Conservation (phyloP, 1,139 yeast genomes). For the Meyerozyma sp. region DNA sequence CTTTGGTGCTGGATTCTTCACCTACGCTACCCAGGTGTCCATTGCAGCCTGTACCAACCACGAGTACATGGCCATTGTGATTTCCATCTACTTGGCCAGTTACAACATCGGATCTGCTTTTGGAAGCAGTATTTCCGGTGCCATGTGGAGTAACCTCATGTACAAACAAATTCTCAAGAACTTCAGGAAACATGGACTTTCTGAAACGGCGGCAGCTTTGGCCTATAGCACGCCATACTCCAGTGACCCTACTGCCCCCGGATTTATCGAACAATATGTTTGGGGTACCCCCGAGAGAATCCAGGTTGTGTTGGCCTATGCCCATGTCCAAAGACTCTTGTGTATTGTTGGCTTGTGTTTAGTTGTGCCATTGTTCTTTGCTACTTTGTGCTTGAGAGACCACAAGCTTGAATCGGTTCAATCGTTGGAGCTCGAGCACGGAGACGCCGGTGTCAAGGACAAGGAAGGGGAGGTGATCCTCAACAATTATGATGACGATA, state of each 20-base stretch:
- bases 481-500: slow-evolving; percentile 10
- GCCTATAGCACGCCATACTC: slow-evolving; percentile 27
- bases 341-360: slow-evolving; percentile 26
- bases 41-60: slow-evolving; percentile 59
- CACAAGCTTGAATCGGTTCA: slow-evolving; percentile 23
- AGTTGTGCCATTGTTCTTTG: slow-evolving; percentile 27
- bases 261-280: slow-evolving; percentile 17
- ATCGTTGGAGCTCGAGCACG: slow-evolving; percentile 10
- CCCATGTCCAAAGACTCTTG: slow-evolving; percentile 28
- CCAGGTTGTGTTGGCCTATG: slow-evolving; percentile 27
- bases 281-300: slow-evolving; percentile 33
- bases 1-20: slow-evolving; percentile 67
- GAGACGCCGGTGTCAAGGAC: slow-evolving; percentile 2
- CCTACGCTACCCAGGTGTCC: slow-evolving; percentile 62
- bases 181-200: slow-evolving; percentile 4
- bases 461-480: slow-evolving; percentile 9
- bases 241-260: background rate
- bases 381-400: slow-evolving; percentile 30
- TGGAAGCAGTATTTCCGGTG: slow-evolving; percentile 54
- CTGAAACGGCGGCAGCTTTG: background rate
- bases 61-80: slow-evolving; percentile 59
- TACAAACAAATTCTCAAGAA: slow-evolving; percentile 23
- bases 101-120: slow-evolving; percentile 60
- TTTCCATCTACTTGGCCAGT: slow-evolving; percentile 49
- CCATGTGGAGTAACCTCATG: slow-evolving; percentile 54